Conservation (phyloP, 1,284 basidiomycete genomes). For the Ceratobasidium sp. region DNA sequence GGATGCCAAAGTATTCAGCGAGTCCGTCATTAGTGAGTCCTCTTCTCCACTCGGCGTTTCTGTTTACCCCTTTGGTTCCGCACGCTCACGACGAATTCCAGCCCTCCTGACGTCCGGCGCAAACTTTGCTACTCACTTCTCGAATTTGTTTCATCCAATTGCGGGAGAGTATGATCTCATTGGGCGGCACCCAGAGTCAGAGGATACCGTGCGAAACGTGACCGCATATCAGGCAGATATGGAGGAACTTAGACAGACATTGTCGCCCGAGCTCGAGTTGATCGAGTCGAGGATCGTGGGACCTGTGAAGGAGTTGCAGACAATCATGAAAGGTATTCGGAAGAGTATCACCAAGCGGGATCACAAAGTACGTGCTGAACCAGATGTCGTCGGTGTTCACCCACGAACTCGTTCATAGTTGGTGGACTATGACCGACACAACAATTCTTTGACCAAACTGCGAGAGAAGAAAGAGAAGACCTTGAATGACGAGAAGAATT, state of each 20-base stretch:
- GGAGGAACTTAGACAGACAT: constrained; percentile 80
- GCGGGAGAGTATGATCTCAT: constrained; percentile 82
- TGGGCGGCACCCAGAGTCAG: constrained; percentile 77
- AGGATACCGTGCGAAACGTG: constrained; percentile 81
- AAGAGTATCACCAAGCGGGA: constrained; percentile 97
- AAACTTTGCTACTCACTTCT: constrained; percentile 78
- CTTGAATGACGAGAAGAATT: constrained; percentile 89
- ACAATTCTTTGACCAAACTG: constrained; percentile 93
- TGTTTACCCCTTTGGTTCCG: constrained; percentile 28
- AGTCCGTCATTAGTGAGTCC: constrained; percentile 75
- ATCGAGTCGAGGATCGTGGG: constrained; percentile 87
- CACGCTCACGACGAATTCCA: constrained; percentile 49
- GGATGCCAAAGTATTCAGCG: constrained; percentile 87
- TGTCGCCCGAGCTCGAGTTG: constrained; percentile 92
- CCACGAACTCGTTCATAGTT: constrained; percentile 59
- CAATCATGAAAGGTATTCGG: constrained; percentile 85
- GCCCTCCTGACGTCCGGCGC: constrained; percentile 82
- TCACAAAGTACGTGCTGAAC: constrained; percentile 73
- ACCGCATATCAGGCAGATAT: constrained; percentile 73
- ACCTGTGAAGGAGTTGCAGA: constrained; percentile 88
- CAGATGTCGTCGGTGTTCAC: not conserved
- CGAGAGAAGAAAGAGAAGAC: constrained; percentile 97
- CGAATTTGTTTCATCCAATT: constrained; percentile 80
- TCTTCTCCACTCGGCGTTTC: not conserved
- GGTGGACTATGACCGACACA: constrained; percentile 93